Conservation (phyloP, 2,329 filamentous ascomycete species). For the Chaetomium sp. region DNA sequence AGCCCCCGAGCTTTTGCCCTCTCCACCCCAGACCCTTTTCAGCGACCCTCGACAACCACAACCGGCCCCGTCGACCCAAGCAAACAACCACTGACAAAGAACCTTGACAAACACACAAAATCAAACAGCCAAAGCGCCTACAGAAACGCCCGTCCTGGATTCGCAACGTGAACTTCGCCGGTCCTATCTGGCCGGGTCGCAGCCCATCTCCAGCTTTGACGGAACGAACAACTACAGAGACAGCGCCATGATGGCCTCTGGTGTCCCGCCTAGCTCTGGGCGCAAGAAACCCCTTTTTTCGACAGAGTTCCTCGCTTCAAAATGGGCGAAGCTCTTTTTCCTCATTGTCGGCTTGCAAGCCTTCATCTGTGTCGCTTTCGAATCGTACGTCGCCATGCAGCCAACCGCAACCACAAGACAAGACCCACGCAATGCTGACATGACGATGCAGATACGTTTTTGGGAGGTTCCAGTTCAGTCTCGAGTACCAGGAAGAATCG, state of each 20-base stretch:
- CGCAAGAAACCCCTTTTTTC: constrained; percentile 35
- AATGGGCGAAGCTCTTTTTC: constrained; percentile 89
- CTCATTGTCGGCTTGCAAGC: constrained; percentile 74
- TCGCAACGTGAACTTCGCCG: constrained; percentile 49
- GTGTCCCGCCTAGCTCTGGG: constrained; percentile 39
- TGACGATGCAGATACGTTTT: constrained; percentile 74
- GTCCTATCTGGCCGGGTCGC: constrained; percentile 46
- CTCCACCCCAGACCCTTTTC: constrained; percentile 12
- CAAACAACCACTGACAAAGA: background rate
- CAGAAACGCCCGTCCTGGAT: constrained; percentile 48
- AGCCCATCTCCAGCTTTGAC: constrained; percentile 38
- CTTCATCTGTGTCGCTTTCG: constrained; percentile 76
- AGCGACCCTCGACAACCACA: constrained; percentile 10
- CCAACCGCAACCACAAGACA: background rate
- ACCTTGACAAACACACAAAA: constrained; percentile 2
- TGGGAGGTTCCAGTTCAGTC: constrained; percentile 73
- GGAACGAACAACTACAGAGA: constrained; percentile 42
- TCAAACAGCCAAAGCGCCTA: constrained; percentile 5
- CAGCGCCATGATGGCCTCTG: constrained; percentile 38
- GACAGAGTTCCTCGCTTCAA: constrained; percentile 78
- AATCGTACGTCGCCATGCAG: constrained; percentile 67
- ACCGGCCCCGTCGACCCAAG: constrained; percentile 12
- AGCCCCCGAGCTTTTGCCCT: background rate
- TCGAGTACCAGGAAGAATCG: constrained; percentile 47
- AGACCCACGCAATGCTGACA: constrained; percentile 15